These are phyloP conservation scores for Udeniomyces megalosporus DNA, from an alignment of 768 basidiomycete species.

Conservation along the genomic window DNA sequence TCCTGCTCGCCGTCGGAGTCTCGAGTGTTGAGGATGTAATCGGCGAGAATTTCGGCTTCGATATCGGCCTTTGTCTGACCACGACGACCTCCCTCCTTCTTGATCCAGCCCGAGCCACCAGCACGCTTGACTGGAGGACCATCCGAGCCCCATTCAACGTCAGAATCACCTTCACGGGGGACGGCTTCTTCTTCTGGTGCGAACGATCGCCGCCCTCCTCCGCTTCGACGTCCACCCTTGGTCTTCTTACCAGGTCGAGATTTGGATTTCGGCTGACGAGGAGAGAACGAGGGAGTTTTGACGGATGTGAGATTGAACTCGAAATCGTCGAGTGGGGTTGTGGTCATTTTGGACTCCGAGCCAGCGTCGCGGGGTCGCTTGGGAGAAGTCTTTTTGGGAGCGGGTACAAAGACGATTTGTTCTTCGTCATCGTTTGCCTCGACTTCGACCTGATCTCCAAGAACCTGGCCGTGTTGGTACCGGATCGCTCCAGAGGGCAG, in stretches of 20 bases:
- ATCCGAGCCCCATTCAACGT: slow-evolving; percentile 15
- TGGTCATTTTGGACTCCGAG: neutral
- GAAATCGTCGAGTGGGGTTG: slow-evolving; percentile 7
- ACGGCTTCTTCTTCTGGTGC: neutral
- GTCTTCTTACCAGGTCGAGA: slow-evolving; percentile 11
- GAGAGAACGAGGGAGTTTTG: neutral
- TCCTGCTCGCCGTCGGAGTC: slow-evolving; percentile 15
- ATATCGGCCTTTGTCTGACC: slow-evolving; percentile 1
- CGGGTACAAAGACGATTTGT: slow-evolving; percentile 8
- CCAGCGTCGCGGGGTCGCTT: neutral
- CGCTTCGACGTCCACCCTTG: neutral
- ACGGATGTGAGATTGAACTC: neutral
- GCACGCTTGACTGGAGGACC: slow-evolving; percentile 4
- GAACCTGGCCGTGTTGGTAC: slow-evolving; percentile 3
- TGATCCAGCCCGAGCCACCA: neutral
- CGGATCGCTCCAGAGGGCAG: neutral
- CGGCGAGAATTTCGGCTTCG: slow-evolving; percentile 16
- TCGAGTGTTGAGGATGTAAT: slow-evolving; percentile 16
- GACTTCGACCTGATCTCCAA: neutral
- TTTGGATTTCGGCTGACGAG: slow-evolving; percentile 5
- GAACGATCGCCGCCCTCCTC: neutral
- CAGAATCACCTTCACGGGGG: slow-evolving; percentile 11
- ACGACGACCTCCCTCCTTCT: neutral
- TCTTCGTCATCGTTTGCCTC: slow-evolving; percentile 2
- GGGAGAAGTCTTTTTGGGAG: neutral